Evolutionary conservation across 768 basidiomycete species (phyloP).

Genomic region (Thelephora aurantiotincta): DNA sequence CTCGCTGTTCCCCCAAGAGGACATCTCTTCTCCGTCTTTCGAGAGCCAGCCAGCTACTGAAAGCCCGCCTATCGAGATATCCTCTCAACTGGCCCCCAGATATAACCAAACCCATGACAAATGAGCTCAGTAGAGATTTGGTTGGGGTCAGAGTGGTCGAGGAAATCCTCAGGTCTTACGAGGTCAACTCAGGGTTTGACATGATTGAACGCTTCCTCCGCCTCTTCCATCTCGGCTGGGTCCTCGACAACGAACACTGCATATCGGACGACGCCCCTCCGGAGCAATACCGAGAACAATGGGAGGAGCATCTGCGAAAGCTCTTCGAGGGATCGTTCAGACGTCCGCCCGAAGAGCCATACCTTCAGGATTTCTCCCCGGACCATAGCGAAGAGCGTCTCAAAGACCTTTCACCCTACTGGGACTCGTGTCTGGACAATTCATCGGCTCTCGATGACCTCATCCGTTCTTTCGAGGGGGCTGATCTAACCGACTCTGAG

Average conservation of each 20-base stretch:
- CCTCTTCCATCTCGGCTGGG: not conserved
- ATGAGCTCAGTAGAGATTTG: constrained; percentile 10
- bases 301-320: constrained; percentile 27
- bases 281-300: constrained; percentile 24
- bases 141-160: constrained; percentile 12
- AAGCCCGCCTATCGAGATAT: not conserved
- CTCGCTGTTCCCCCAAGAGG: not conserved
- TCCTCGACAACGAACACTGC: no score
- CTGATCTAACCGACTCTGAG: constrained; percentile 31
- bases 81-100: not conserved
- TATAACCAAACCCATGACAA: not conserved
- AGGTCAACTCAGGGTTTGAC: constrained; percentile 10
- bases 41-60: not conserved
- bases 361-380: constrained; percentile 1
- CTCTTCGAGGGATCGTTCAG: constrained; percentile 20
- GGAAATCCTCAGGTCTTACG: constrained; percentile 12
- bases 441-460: constrained; percentile 4
- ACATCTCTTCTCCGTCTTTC: not conserved
- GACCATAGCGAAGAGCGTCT: constrained; percentile 4
- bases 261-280: constrained; percentile 8
- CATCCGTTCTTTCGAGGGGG: constrained; percentile 7
- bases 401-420: constrained; percentile 6
- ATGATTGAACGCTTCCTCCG: constrained; percentile 1
- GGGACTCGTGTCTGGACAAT: constrained; percentile 11
- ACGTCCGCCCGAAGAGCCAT: constrained; percentile 8